A percentile compares a stretch with the other conserved stretches of the same genome.
phyloP scores from a whole-genome alignment of 2,329 filamentous ascomycete genomes.

The Lizonia empirigonia region DNA sequence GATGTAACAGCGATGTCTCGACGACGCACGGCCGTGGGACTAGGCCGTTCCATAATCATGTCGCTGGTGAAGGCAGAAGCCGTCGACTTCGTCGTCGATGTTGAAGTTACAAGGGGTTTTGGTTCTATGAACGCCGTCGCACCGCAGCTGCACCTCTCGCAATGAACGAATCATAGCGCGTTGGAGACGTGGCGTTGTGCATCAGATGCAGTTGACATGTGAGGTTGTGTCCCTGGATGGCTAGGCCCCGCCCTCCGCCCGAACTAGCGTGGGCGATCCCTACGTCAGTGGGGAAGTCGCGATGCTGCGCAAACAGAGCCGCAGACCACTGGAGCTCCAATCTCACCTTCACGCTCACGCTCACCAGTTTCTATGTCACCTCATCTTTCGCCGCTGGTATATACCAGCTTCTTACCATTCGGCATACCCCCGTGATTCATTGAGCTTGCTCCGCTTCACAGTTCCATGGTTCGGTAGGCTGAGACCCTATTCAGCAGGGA shows the following conservation, averaged over 20 bases:
- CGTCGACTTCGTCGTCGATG: neutral
- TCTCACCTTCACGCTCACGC: neutral
- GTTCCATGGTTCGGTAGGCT: neutral
- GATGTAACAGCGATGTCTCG: neutral
- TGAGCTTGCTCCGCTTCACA: neutral
- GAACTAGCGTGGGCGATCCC: slow-evolving; percentile 9
- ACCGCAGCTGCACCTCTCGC: neutral
- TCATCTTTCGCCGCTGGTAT: neutral
- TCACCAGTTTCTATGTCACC: neutral
- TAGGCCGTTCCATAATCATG: no score
- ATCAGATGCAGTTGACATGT: neutral
- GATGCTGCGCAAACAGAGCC: slow-evolving; percentile 7
- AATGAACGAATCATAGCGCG: neutral
- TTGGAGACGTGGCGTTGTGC: neutral
- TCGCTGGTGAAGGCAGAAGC: no score
- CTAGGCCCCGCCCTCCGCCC: neutral
- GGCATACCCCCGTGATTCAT: neutral
- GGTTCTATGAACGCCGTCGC: neutral
- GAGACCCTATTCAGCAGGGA: neutral
- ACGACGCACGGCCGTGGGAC: neutral
- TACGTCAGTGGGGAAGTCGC: slow-evolving; percentile 5
- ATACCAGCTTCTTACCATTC: neutral
- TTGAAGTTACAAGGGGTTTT: neutral
- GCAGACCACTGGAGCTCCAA: neutral
- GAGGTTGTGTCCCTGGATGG: neutral